Base-by-base conservation (phyloP, 345 rosid genomes). In the Populus tremula region DNA sequence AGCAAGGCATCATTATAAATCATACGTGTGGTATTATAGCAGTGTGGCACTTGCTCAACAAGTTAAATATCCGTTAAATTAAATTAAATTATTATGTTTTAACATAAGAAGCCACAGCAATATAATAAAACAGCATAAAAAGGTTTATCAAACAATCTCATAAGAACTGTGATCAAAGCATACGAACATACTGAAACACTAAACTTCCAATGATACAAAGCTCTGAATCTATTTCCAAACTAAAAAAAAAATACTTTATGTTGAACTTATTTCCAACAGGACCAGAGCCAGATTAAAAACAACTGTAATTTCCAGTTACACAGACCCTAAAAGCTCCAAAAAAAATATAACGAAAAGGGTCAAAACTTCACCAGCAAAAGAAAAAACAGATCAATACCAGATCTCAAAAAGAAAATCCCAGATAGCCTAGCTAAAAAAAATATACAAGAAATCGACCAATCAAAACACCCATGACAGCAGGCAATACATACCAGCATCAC, bases 301-400 rank as follows among this genome's bases (percentile, higher is more conserved):
- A 66, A 3, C 25, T n/a, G 62, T 11, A 56, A 8, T 56, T 21
- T n/a, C 29, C 29, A 23, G 64, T 47, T 14, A 59, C 23, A 25
- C 64, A 21, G 33, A 2, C 5, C 33, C 56, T 16, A 56, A 35
- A 12, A 56, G 38, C 39, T 10, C 49, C 25, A 17, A 2, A 20
- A 68, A 69, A 25, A 29, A 4, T 8, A 74, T 12, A 14, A 27
- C 2, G 29, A 39, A 25, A 14, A 83, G 69, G 70, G 63, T 7
- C 29, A 61, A 53, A 61, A 70, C 33, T 71, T 71, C n/a, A 65
- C 17, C 18, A 17, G 18, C 6, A 67, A 53, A 70, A 45, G 11
- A 61, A 53, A 1, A 17, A 47, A 43, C 59, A 69, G 56, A 80
- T 67, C 67, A 80, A 82, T 27, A 77, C 79, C 78, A 80, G 81